A percentile compares a stretch with the other conserved stretches of the same genome.
phyloP scores from a whole-genome alignment of 371 early-diverging fungal genomes.

The Coemansia sp. region DNA sequence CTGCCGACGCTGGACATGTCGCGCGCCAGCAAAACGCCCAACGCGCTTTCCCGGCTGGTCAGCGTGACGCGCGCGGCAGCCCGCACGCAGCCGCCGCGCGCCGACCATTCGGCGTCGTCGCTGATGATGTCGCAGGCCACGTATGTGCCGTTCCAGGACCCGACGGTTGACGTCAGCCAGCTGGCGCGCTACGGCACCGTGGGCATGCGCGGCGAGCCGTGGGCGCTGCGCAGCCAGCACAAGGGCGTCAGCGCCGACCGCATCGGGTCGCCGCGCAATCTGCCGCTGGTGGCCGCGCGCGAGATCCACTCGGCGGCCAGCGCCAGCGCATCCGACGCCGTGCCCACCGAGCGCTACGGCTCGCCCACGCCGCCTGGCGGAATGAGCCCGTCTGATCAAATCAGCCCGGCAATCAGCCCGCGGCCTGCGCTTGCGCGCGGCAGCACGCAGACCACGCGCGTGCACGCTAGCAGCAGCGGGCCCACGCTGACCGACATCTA shows the following conservation, averaged over 20 bases:
- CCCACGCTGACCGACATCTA: conserved; percentile 38
- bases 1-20: conserved; percentile 17
- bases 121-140: not conserved
- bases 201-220: conserved; percentile 4
- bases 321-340: conserved; percentile 14
- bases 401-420: not conserved
- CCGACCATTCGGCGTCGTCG: conserved; percentile 4
- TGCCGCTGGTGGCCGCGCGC: conserved; percentile 6
- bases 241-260: conserved; percentile 15
- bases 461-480: not conserved
- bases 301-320: not conserved
- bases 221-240: conserved; percentile 4
- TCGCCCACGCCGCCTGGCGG: not conserved
- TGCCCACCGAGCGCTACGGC: conserved; percentile 9
- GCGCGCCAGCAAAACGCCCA: conserved; percentile 1
- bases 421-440: not conserved
- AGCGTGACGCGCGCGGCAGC: not conserved
- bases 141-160: conserved; percentile 49
- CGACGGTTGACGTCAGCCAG: conserved; percentile 34
- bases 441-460: not conserved
- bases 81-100: not conserved
- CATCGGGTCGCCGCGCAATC: conserved; percentile 4
- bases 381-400: not conserved
- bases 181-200: conserved; percentile 28
- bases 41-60: conserved; percentile 11